Percentiles rank a stretch among this genome's conserved stretches.
Evolutionary conservation across 2,329 filamentous ascomycete species (phyloP).

Genomic region (Bertia moriformis): DNA sequence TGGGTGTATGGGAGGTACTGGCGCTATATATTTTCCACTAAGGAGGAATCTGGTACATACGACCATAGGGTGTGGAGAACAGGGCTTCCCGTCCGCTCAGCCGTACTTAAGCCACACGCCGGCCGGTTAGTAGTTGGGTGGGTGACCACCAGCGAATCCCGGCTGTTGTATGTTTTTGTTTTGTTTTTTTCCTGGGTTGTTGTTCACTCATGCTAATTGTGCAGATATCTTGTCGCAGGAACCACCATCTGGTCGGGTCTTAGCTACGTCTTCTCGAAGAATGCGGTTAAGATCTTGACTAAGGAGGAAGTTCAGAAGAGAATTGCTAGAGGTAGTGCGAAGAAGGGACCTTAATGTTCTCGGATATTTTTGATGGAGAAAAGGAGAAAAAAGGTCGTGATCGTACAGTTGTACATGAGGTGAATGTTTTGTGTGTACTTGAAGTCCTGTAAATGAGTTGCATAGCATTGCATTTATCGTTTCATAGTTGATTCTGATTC

Average conservation of each 20-base stretch:
- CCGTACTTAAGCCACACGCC: constrained; percentile 30
- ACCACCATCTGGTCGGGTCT: constrained; percentile 90
- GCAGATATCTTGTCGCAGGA: constrained; percentile 66
- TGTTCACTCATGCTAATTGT: not conserved
- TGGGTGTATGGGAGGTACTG: not conserved
- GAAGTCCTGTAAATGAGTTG: no score
- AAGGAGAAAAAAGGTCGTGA: no score
- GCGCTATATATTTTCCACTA: not conserved
- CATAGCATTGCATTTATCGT: no score
- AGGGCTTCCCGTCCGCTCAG: constrained; percentile 31
- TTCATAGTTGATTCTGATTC: no score
- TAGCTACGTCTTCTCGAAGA: constrained; percentile 81
- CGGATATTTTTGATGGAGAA: no score
- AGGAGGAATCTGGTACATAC: constrained; percentile 13
- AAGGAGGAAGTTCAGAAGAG: constrained; percentile 8
- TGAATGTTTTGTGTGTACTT: not conserved
- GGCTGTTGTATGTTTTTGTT: constrained; percentile 23
- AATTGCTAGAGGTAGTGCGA: not conserved
- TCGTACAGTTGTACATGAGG: not conserved
- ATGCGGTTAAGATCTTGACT: constrained; percentile 73
- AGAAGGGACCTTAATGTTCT: not conserved
- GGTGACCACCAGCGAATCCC: constrained; percentile 30
- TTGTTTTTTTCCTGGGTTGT: not conserved
- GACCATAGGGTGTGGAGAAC: constrained; percentile 29
- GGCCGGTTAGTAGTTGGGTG: constrained; percentile 30